Conservation (phyloP, 345 rosid species). For the Fremontodendron californicum region DNA sequence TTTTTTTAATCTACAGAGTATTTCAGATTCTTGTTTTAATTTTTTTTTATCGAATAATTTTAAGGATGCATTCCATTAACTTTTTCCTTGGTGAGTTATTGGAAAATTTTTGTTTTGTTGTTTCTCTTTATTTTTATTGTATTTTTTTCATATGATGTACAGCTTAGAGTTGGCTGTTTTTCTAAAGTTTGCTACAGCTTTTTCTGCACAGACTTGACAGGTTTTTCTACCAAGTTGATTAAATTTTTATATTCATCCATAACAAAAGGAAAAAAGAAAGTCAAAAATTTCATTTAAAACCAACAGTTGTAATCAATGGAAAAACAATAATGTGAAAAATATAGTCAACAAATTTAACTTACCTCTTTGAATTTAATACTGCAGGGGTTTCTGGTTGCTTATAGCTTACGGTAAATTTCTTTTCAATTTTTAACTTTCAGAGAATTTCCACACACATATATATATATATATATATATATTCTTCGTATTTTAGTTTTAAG, state of each 20-base stretch:
- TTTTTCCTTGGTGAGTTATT: no score
- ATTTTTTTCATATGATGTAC: background rate
- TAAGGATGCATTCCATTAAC: no score
- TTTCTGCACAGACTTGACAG: background rate
- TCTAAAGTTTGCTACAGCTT: background rate
- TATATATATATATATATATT: no score
- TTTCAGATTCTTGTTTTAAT: no score
- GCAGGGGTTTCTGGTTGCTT: background rate
- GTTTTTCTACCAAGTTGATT: background rate
- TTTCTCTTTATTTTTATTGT: background rate
- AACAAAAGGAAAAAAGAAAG: background rate
- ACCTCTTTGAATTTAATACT: background rate
- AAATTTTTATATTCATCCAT: background rate
- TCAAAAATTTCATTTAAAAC: no score
- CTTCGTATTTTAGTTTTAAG: background rate
- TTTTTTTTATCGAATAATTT: no score
- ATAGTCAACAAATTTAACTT: background rate
- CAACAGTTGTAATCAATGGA: background rate
- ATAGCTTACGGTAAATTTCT: background rate
- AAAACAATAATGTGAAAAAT: background rate
- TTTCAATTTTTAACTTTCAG: background rate
- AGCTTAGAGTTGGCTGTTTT: background rate
- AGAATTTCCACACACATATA: no score
- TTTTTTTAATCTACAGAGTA: no score
- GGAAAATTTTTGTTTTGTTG: conserved; percentile 1